Percentiles rank a stretch among this genome's conserved stretches.
phyloP scores from a whole-genome alignment of 352 stramenopile genomes.

The Globisporangium cystogenes region DNA sequence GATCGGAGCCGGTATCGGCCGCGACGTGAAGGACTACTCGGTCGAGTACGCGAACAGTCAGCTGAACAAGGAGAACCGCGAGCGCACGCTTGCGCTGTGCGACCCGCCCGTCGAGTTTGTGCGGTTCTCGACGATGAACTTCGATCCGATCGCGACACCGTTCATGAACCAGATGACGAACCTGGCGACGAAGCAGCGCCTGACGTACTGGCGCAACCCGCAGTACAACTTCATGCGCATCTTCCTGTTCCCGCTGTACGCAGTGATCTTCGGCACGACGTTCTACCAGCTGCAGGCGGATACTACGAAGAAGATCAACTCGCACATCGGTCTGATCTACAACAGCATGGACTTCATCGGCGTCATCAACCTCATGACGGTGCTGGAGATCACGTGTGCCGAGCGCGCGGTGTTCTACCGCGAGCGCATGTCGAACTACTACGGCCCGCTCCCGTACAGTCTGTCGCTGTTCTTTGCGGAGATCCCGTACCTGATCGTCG shows the following conservation, averaged over 20 bases:
- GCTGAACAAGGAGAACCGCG: conserved; percentile 26
- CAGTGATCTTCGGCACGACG: conserved; percentile 55
- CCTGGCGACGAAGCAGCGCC: conserved; percentile 24
- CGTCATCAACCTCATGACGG: conserved; percentile 52
- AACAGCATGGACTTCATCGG: conserved; percentile 67
- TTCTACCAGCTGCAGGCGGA: conserved; percentile 44
- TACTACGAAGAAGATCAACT: conserved; percentile 31
- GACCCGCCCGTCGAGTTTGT: not conserved
- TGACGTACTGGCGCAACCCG: conserved; percentile 51
- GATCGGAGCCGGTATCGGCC: conserved; percentile 50
- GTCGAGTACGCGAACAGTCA: conserved; percentile 39
- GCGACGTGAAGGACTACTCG: conserved; percentile 39
- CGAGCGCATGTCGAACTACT: conserved; percentile 49
- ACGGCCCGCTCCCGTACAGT: conserved; percentile 31
- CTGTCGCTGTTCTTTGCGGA: conserved; percentile 37
- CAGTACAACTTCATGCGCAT: conserved; percentile 69
- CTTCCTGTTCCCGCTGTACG: conserved; percentile 49
- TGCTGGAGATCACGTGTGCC: conserved; percentile 36
- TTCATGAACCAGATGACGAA: conserved; percentile 29
- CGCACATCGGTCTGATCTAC: conserved; percentile 55
- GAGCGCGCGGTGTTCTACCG: conserved; percentile 54
- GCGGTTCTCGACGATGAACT: conserved; percentile 42
- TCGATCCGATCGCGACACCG: conserved; percentile 31
- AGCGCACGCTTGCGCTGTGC: conserved; percentile 18
- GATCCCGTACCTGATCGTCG: conserved; percentile 30